Percentiles rank a stretch among this genome's conserved stretches.
Conservation (phyloP, 176 grass and related monocot species). For the Pontederia paniculata region DNA sequence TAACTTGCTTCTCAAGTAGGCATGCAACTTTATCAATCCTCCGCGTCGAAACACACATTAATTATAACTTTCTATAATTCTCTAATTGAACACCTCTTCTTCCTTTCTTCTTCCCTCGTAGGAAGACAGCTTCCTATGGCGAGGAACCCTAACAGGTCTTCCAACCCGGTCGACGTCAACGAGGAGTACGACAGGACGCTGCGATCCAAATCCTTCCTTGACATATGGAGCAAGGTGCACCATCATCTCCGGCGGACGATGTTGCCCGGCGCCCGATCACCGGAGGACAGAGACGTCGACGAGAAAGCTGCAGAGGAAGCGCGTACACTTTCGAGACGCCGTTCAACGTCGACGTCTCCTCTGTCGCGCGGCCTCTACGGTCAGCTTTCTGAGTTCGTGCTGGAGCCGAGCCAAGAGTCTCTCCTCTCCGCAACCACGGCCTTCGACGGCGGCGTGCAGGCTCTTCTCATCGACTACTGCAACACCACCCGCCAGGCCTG, state of each 20-base stretch:
- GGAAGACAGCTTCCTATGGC: neutral
- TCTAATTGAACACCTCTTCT: too few relatives aligned
- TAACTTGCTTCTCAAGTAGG: neutral
- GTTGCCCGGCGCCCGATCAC: neutral
- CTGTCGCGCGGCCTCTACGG: neutral
- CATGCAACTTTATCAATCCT: neutral
- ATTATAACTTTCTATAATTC: neutral
- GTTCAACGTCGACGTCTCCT: neutral
- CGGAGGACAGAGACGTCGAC: too few relatives aligned
- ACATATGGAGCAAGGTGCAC: slow-evolving; percentile 72
- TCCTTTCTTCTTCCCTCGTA: neutral
- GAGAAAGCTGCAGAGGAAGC: neutral
- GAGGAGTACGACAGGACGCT: slow-evolving; percentile 76
- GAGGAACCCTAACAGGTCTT: neutral
- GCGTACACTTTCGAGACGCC: neutral
- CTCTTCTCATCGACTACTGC: slow-evolving; percentile 58
- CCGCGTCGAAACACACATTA: neutral
- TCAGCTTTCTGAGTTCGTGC: slow-evolving; percentile 11
- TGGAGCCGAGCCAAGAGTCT: slow-evolving; percentile 46
- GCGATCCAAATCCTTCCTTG: slow-evolving; percentile 62
- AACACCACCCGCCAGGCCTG: slow-evolving; percentile 48
- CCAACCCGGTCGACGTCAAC: slow-evolving; percentile 25
- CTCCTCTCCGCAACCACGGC: neutral
- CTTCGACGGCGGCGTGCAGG: neutral
- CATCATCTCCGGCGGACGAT: slow-evolving; percentile 8